Percentiles rank a stretch among this genome's conserved stretches.
These are phyloP conservation scores for Pleomassaria siparia DNA, from an alignment of 2,329 filamentous ascomycete species.

Conservation along the genomic window DNA sequence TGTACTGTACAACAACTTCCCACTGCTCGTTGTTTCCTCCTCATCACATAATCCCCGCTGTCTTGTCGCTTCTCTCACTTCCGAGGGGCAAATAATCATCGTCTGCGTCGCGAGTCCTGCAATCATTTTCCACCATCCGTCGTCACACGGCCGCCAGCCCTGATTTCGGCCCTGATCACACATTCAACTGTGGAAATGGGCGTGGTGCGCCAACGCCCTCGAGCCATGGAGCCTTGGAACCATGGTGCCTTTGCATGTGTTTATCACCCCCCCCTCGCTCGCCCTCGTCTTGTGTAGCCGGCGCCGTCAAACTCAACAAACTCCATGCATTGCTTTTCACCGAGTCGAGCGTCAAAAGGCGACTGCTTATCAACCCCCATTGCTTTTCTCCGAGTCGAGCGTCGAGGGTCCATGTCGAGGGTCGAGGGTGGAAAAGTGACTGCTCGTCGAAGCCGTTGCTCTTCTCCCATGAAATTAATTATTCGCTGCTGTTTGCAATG, in stretches of 20 bases:
- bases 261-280: neutral
- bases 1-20: neutral
- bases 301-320: conserved; percentile 5
- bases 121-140: neutral
- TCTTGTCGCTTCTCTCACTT: neutral
- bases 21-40: neutral
- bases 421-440: too few relatives aligned
- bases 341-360: too few relatives aligned
- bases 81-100: neutral
- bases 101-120: conserved; percentile 3
- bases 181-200: conserved; percentile 19
- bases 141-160: conserved; percentile 12
- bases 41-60: neutral
- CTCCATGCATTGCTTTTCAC: neutral
- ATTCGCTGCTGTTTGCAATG: too few relatives aligned
- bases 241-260: neutral
- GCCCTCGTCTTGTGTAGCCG: neutral
- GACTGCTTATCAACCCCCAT: too few relatives aligned
- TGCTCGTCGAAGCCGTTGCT: too few relatives aligned
- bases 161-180: conserved; percentile 14
- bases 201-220: conserved; percentile 16
- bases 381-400: neutral
- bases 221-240: neutral
- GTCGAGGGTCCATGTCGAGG: too few relatives aligned
- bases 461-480: too few relatives aligned